Base-by-base conservation (phyloP, 2,329 filamentous ascomycete genomes). In the Penicillium frequentans region DNA sequence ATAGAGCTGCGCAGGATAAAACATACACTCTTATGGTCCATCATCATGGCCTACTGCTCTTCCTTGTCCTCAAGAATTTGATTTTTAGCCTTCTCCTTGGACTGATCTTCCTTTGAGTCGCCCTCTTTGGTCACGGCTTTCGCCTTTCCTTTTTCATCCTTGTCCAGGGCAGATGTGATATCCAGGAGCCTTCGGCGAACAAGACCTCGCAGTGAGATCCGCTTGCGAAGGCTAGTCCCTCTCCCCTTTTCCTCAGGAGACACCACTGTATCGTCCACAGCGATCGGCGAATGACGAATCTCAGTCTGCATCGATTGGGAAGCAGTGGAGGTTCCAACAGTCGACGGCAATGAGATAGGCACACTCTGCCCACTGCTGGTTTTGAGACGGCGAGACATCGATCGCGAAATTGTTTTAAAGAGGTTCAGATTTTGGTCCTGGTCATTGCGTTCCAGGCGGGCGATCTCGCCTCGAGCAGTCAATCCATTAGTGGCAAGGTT, bases 401-500 rank as follows among this genome's bases (percentile, higher is more conserved):
- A 66, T n/a, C 73, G 70, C 13, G 73, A 73, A 11, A 75, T 59
- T 10, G 57, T 68, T 54, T 76, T 79, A 54, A 82, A 68, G 13
- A 77, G 67, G 26, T 74, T 66, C 39, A 71, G 70, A 44, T 71
- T 76, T 44, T 76, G 71, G 47, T 78, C 76, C 2, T 71, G 74
- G 39, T 77, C 74, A 52, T 74, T 73, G 58, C 74, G 77, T 68
- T 81, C 80, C 58, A 83, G 66, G 31, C 85, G 83, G 52, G 89
- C 84, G 46, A 91, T 85, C 65, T 90, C 86, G 13, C 86, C 85
- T 19, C 85, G 79, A 16, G 90, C 77, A 0, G 90, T 96, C 62
- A 80, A 86, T 11, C 90, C 88, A 52, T 87, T 87, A 52, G 82
- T 86, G 0, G 89, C 91, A 16, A 90, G 75, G 60, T 89, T 88